Percentiles rank a stretch among this genome's conserved stretches.
phyloP scores from a whole-genome alignment of 176 grass and related monocot species.

The Triticum aestivum region DNA sequence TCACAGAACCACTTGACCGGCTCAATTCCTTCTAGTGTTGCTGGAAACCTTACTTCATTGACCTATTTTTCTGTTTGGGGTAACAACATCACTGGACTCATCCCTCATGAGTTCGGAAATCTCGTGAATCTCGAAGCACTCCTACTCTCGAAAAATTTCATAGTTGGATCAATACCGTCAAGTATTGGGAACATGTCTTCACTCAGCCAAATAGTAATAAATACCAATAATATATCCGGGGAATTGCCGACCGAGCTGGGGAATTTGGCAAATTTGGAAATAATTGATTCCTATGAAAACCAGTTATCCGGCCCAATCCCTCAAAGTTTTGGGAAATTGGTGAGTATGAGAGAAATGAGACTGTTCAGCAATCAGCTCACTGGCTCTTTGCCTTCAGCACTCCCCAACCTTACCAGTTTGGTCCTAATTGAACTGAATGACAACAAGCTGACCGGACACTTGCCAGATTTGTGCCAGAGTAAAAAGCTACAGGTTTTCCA shows the following conservation, averaged over 20 bases:
- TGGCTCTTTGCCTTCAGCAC: not conserved
- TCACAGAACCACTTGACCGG: not conserved
- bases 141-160: not conserved
- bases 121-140: not conserved
- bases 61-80: not conserved
- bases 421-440: not conserved
- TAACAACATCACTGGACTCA: not conserved
- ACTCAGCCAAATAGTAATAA: not conserved
- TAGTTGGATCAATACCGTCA: not conserved
- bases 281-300: not conserved
- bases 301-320: not conserved
- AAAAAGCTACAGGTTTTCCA: not conserved
- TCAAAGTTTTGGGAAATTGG: not conserved
- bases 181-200: slow-evolving; percentile 14
- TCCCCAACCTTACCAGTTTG: slow-evolving; percentile 22
- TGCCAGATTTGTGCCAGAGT: not conserved
- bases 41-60: not conserved
- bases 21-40: not conserved
- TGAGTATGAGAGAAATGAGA: not conserved
- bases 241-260: not conserved
- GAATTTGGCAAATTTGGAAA: not conserved
- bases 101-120: not conserved
- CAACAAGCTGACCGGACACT: slow-evolving; percentile 5
- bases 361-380: not conserved
- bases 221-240: not conserved